phyloP scores from a whole-genome alignment of 2,329 filamentous ascomycete species.

The Botrytis elliptica region DNA sequence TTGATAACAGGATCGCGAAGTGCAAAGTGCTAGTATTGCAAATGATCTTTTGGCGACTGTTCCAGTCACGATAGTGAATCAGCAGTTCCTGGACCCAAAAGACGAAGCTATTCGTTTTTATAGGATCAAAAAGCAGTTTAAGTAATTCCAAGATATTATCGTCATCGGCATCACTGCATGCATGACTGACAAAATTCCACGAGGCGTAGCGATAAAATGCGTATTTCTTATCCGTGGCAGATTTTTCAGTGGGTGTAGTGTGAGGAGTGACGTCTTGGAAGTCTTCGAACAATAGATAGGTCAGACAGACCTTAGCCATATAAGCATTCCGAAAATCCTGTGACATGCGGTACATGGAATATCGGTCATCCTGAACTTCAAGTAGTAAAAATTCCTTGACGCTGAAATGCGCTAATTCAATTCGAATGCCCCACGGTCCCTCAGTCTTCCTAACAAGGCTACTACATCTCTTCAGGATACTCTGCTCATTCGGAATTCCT shows the following conservation, averaged over 20 bases:
- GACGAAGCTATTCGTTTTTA: background rate
- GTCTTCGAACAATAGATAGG: background rate
- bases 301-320: background rate
- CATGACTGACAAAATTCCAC: no score
- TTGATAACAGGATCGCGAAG: background rate
- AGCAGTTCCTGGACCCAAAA: background rate
- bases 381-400: slow-evolving; percentile 32
- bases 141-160: background rate
- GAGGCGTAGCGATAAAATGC: no score
- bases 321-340: background rate
- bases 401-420: slow-evolving; percentile 35
- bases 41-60: no score
- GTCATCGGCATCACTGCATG: no score
- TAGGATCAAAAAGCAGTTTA: background rate
- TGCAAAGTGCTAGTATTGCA: background rate
- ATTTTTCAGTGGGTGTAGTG: no score
- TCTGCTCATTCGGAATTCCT: slow-evolving; percentile 26
- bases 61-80: no score
- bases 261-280: background rate
- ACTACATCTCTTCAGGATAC: slow-evolving; percentile 30
- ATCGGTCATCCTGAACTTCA: background rate
- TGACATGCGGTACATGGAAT: background rate
- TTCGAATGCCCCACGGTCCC: background rate
- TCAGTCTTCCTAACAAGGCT: slow-evolving; percentile 30
- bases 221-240: no score